These are phyloP conservation scores for Globisporangium splendens DNA, from an alignment of 352 stramenopile species.

Conservation along the genomic window DNA sequence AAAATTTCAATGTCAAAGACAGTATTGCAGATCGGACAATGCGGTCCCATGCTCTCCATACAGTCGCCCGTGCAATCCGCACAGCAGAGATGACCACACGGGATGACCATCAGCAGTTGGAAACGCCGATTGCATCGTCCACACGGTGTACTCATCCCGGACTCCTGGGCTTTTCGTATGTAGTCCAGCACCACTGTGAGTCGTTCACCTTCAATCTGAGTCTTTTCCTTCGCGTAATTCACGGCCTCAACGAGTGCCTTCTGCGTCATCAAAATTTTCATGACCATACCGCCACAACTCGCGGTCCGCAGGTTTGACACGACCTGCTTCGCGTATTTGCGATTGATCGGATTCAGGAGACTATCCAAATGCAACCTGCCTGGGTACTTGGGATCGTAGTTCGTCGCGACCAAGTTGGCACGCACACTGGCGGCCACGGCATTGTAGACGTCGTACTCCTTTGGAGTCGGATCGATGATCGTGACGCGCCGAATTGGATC, in stretches of 20 bases:
- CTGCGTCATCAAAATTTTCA: constrained; percentile 40
- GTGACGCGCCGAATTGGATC: constrained; percentile 44
- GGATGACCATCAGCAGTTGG: constrained; percentile 88
- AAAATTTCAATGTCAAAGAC: constrained; percentile 87
- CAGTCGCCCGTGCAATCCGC: constrained; percentile 89
- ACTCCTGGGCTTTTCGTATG: constrained; percentile 44
- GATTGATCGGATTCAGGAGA: constrained; percentile 71
- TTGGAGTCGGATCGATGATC: constrained; percentile 61
- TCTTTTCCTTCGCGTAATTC: constrained; percentile 37
- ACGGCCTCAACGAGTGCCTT: constrained; percentile 56
- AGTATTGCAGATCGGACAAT: constrained; percentile 50
- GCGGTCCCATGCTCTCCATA: constrained; percentile 41
- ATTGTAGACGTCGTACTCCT: constrained; percentile 74
- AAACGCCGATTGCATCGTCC: constrained; percentile 79
- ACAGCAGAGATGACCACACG: constrained; percentile 91
- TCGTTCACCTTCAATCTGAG: constrained; percentile 40
- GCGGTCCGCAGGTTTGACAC: constrained; percentile 57
- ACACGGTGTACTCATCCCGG: constrained; percentile 60
- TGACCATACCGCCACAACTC: constrained; percentile 45
- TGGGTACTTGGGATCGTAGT: constrained; percentile 63
- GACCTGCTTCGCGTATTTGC: constrained; percentile 52
- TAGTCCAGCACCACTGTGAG: constrained; percentile 42
- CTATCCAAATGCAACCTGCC: constrained; percentile 63
- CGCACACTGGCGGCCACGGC: constrained; percentile 55
- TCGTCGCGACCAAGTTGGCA: constrained; percentile 71